Evolutionary conservation across 179 eudicot genomes (phyloP), one percentile per base, ranked within the genome.

Genomic region (Silene vulgaris): DNA sequence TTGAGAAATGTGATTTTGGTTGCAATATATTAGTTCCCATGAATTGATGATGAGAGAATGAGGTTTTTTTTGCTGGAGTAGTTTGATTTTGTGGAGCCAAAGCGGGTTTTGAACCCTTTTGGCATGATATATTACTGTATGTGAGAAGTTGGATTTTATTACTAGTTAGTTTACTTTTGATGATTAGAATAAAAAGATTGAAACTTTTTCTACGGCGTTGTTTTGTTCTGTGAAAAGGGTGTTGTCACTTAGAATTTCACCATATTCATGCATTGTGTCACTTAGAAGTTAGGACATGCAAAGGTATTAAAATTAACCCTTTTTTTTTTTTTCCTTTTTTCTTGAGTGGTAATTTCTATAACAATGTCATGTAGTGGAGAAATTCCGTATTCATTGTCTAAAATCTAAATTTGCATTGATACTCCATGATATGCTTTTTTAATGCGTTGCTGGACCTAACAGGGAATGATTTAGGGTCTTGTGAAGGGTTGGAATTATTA

Each of bases 141-240:
- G 5, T 65, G 37, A 65, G 11, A 65, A 14, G 12, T 65, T 28
- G 43, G 3, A 5, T 65, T 0, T 19, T 20, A 21, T 29, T 29
- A 30, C 43, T 65, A 29, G 43, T 29, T 65, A n/a, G n/a, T n/a
- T n/a, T 30, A 65, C 52, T 45, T 45, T 65, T 65, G 69, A 65
- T 65, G 69, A 65, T 45, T 45, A 8, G 69, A 65, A 26, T 65
- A 13, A 0, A 65, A 65, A 65, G 43, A 65, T 30, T 0, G 45
- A 29, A 65, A 13, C 43, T 30, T 65, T 65, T 61, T 61, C 29
- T 21, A 30, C 35, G 1, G 4, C 35, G 35, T 4, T 61, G 26
- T 19, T 19, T 61, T 64, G 28, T 9, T 64, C n/a, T 17, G 6
- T 30, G 20, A 2, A 32, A 32, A 32, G 23, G 7, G 70, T 14